These are phyloP conservation scores for Exophiala sp. DNA, from an alignment of 2,329 filamentous ascomycete genomes.

Conservation along the genomic window DNA sequence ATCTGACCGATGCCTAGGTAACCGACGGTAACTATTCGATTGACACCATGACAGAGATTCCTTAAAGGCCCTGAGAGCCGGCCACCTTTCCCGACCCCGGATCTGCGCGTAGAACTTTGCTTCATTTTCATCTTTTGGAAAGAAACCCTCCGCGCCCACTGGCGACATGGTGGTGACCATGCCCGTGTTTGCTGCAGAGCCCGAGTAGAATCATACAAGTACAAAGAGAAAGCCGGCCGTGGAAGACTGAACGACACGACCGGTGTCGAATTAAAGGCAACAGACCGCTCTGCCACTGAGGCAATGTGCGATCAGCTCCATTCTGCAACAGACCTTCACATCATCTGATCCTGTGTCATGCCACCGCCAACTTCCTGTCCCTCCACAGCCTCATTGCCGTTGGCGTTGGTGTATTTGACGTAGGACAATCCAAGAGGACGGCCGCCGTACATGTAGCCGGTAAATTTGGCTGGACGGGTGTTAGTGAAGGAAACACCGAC, in stretches of 20 bases:
- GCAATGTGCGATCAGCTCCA: neutral
- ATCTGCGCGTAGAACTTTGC: no score
- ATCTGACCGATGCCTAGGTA: no score
- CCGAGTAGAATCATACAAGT: conserved; percentile 1
- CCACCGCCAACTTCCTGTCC: conserved; percentile 62
- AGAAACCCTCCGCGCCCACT: neutral
- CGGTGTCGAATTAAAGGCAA: neutral
- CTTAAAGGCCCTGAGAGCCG: no score
- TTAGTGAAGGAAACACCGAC: conserved; percentile 1
- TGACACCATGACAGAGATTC: no score
- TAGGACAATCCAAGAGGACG: conserved; percentile 88
- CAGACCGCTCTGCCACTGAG: neutral
- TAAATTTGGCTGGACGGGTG: conserved; percentile 67
- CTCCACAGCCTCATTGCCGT: conserved; percentile 69
- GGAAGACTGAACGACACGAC: neutral
- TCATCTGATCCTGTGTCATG: conserved; percentile 96
- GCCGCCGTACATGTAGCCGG: conserved; percentile 93
- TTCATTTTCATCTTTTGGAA: no score
- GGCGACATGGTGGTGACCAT: neutral
- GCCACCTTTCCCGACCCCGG: no score
- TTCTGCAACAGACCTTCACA: conserved; percentile 49
- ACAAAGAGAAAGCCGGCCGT: neutral
- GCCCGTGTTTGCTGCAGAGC: neutral
- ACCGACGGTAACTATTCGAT: no score
- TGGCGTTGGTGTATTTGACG: conserved; percentile 79